Percentiles rank a stretch among this genome's conserved stretches.
Evolutionary conservation across 257 asterid species (phyloP).

Genomic region (Salvia splendens): DNA sequence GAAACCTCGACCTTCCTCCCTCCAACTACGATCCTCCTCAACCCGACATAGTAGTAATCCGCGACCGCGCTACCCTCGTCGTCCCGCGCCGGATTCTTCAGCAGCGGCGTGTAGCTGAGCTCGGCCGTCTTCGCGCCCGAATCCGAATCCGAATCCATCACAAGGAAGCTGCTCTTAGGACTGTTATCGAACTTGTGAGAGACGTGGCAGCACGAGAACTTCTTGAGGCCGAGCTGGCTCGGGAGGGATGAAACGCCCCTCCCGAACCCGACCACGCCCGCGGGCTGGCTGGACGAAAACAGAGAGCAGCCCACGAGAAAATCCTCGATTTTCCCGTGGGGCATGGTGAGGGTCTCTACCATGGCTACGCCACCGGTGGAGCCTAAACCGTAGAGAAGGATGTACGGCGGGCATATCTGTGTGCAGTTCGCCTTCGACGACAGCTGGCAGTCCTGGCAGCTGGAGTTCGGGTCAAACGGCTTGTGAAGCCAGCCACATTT

Average conservation of each 20-base stretch:
- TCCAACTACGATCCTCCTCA: constrained; percentile 66
- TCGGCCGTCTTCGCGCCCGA: constrained; percentile 41
- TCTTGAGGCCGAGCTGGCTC: constrained; percentile 66
- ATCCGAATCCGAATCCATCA: constrained; percentile 49
- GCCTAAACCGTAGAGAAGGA: constrained; percentile 75
- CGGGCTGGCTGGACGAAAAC: constrained; percentile 67
- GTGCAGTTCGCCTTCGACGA: constrained; percentile 44
- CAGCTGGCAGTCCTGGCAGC: constrained; percentile 53
- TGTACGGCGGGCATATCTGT: constrained; percentile 78
- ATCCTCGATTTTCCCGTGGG: constrained; percentile 38
- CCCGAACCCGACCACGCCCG: constrained; percentile 88
- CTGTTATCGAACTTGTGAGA: constrained; percentile 67
- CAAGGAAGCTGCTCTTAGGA: constrained; percentile 44
- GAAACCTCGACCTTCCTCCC: constrained; percentile 53
- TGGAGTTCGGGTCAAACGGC: constrained; percentile 40
- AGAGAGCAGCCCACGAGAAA: constrained; percentile 83
- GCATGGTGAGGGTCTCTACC: constrained; percentile 58
- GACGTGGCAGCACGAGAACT: constrained; percentile 71
- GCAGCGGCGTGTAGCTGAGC: constrained; percentile 54
- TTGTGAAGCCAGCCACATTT: constrained; percentile 81
- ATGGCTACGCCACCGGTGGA: constrained; percentile 74
- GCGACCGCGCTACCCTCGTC: constrained; percentile 37
- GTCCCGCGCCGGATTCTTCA: constrained; percentile 43
- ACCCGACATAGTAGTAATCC: constrained; percentile 62
- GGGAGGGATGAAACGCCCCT: constrained; percentile 72